A percentile compares a stretch with the other conserved stretches of the same genome.
Evolutionary conservation across 1,284 basidiomycete species (phyloP).

Genomic region (Kalmanozyma brasiliensis): DNA sequence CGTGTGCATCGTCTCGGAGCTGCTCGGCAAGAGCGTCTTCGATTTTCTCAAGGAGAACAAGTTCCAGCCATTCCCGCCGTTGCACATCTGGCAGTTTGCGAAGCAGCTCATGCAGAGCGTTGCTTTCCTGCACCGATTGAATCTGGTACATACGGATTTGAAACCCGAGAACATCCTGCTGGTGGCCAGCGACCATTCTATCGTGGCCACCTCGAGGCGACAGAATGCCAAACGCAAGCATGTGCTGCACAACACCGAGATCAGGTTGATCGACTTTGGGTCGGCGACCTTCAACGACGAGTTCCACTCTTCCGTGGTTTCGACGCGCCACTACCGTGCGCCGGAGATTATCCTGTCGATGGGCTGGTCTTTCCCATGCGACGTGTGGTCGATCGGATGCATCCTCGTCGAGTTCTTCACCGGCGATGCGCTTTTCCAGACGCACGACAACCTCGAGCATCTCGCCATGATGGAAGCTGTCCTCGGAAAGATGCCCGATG

Average conservation of each 20-base stretch:
- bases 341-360: conserved; percentile 96
- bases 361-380: conserved; percentile 98
- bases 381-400: conserved; percentile 97
- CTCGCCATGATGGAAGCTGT: conserved; percentile 99
- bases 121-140: conserved; percentile 89
- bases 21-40: conserved; percentile 97
- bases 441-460: conserved; percentile 98
- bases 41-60: conserved; percentile 99
- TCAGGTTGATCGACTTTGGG: conserved; percentile 97
- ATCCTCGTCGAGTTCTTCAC: conserved; percentile 99
- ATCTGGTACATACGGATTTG: conserved; percentile 95
- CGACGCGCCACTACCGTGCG: conserved; percentile 96
- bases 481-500: conserved; percentile 93
- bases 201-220: conserved; percentile 51
- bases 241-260: conserved; percentile 86
- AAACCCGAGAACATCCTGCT: conserved; percentile 89
- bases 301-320: conserved; percentile 97
- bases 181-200: conserved; percentile 81
- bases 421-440: conserved; percentile 96
- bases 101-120: conserved; percentile 91
- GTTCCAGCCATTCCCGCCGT: conserved; percentile 93
- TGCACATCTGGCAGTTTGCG: conserved; percentile 96
- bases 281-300: conserved; percentile 98
- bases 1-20: conserved; percentile 95
- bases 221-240: conserved; percentile 59